phyloP scores from a whole-genome alignment of 768 basidiomycete genomes.

The Phaeotremella fagi region DNA sequence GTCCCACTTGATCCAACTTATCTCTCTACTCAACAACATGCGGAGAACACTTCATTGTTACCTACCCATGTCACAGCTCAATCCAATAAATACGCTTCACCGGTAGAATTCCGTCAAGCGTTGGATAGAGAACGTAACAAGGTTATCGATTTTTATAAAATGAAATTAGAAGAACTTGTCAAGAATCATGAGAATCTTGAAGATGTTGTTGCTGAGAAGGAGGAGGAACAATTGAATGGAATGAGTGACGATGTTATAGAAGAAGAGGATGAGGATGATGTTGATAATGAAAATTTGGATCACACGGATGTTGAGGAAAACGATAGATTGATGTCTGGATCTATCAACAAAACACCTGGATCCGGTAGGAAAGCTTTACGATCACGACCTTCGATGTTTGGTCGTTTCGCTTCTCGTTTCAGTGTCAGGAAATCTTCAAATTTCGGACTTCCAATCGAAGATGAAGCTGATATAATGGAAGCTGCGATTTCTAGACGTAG shows the following conservation, averaged over 20 bases:
- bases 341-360: neutral
- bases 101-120: slow-evolving; percentile 61
- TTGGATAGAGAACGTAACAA: slow-evolving; percentile 79
- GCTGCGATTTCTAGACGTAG: slow-evolving; percentile 12
- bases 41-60: slow-evolving; percentile 43
- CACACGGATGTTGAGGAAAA: slow-evolving; percentile 5
- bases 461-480: slow-evolving; percentile 45
- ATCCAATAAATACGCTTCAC: slow-evolving; percentile 23
- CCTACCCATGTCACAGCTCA: slow-evolving; percentile 13
- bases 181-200: slow-evolving; percentile 40
- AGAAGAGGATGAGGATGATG: slow-evolving; percentile 45
- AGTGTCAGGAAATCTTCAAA: neutral
- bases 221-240: slow-evolving; percentile 40
- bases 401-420: slow-evolving; percentile 13
- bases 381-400: slow-evolving; percentile 11
- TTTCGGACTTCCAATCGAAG: slow-evolving; percentile 8
- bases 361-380: neutral
- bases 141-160: slow-evolving; percentile 70
- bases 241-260: slow-evolving; percentile 30
- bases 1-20: slow-evolving; percentile 45
- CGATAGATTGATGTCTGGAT: slow-evolving; percentile 10
- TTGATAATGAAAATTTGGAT: slow-evolving; percentile 23
- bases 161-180: slow-evolving; percentile 66
- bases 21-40: slow-evolving; percentile 33
- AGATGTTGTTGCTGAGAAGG: slow-evolving; percentile 45